Base-by-base conservation (phyloP, 2,329 filamentous ascomycete species). In the Fusarium siculi region DNA sequence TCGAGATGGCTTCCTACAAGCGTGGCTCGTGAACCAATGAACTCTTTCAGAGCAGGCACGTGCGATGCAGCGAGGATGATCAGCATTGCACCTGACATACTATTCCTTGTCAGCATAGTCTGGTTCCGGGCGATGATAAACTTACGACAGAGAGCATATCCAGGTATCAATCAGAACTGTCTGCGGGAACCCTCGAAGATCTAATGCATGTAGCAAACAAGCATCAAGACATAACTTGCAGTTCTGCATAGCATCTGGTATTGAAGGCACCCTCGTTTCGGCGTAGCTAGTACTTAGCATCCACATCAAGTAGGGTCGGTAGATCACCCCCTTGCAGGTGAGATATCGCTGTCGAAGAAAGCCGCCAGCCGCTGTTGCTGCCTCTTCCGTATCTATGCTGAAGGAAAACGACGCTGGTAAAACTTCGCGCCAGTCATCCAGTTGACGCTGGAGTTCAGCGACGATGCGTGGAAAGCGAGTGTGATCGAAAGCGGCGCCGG, bases 81-180 rank as follows among this genome's bases (percentile, higher is more conserved):
- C 7, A 87, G 81, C 85, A 87, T 87, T 7, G 84, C 84, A 0
- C 83, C 83, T 0, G 85, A 84, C 85, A 87, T 87, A 1, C 85
- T 86, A 9, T 32, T 49, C 7, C 0, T 9, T 0, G 12, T 56
- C 19, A 61, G 63, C 30, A 60, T 1, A 12, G 0, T 15, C 1
- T 8, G 0, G 9, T 2, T 14, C 6, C 1, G 1, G 1, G 7
- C 5, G 4, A 2, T 1, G 3, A 5, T 23, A 7, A 18, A 81
- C 84, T 75, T 78, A 87, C 86, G 85, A 87, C 0, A 88, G 72
- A 0, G 86, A 86, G 50, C 87, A 88, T 28, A 88, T 88, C 87
- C 87, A 88, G 0, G 86, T 87, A 70, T 88, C 87, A 4, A 88
- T 82, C 39, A 88, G 75, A 0, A 88, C 82, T 0, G 87, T 88